Evolutionary conservation across 2,329 filamentous ascomycete species (phyloP), one percentile per base, ranked within the genome.

Genomic region (Beauveria medogensis): DNA sequence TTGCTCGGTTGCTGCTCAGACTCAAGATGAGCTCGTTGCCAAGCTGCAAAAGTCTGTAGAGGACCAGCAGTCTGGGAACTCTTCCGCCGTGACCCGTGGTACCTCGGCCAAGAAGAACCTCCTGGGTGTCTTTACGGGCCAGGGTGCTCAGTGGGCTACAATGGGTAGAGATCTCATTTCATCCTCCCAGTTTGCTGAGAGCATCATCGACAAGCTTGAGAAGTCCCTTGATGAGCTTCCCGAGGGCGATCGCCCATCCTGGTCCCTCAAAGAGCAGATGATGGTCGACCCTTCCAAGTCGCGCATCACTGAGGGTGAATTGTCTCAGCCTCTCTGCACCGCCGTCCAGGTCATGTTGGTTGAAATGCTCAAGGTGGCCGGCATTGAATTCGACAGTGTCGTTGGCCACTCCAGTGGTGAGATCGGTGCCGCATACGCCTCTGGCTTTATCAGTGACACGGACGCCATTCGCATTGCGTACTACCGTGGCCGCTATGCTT

Each of bases 391-490:
- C 6, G 43, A 62, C 2, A 71, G 70, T 1, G 76, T 78, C 0
- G 71, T 80, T 3, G 79, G 80, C 2, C 80, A 82, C 64, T 80
- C 78, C 0, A 78, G 75, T 0, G 80, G 80, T 2, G 80, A 82
- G 63, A 81, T 82, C 18, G 78, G 68, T 0, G 79, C 79, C 0
- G 80, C 77, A 0, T 83, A 80, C 63, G 78, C 79, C 0, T 75
- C 78, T 0, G 79, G 79, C 0, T 69, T 74, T 20, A 58, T 84
- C 5, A 62, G 60, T 0, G 62, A 61, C 0, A 26, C 64, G 2
- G 65, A 69, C 24, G 70, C 70, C 4, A 67, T 71, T 10, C 44
- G 62, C 0, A 65, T 70, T 9, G 65, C 64, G 48, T 69, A 66
- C 63, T 65, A 63, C 52, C 63, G 68, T 20, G 64, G 63, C 28